Conservation (phyloP, 345 rosid species). For the Laguncularia racemosa region DNA sequence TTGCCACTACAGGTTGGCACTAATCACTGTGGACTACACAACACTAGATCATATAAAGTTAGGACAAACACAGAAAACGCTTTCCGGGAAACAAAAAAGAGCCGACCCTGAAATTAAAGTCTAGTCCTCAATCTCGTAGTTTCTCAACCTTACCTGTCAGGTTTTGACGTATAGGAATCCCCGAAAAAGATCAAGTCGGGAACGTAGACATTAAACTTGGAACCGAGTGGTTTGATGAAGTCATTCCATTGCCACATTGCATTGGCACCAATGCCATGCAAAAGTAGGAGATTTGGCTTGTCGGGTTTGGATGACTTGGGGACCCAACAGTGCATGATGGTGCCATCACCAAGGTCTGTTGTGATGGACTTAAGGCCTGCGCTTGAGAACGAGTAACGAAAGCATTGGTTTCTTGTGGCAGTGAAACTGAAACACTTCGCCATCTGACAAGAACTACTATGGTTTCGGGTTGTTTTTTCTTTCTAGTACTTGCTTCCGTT, state of each 20-base stretch:
- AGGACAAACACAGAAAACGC: too few relatives aligned
- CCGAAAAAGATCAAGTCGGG: slow-evolving; percentile 94
- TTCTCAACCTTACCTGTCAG: slow-evolving; percentile 49
- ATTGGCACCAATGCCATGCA: slow-evolving; percentile 94
- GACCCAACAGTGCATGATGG: slow-evolving; percentile 80
- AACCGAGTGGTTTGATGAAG: slow-evolving; percentile 39
- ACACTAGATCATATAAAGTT: too few relatives aligned
- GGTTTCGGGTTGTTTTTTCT: too few relatives aligned
- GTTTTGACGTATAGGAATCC: slow-evolving; percentile 64
- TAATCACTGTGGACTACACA: too few relatives aligned
- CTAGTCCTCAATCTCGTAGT: too few relatives aligned
- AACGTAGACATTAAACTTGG: slow-evolving; percentile 73
- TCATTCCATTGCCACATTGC: slow-evolving; percentile 92
- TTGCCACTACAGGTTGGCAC: too few relatives aligned
- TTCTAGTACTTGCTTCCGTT: too few relatives aligned
- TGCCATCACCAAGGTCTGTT: slow-evolving; percentile 77
- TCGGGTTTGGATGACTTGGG: slow-evolving; percentile 34
- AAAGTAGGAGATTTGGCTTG: slow-evolving; percentile 52
- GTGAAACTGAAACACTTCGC: slow-evolving; percentile 59
- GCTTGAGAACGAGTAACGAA: slow-evolving; percentile 51
- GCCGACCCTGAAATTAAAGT: too few relatives aligned
- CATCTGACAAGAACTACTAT: slow-evolving; percentile 18
- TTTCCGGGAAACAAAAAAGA: too few relatives aligned
- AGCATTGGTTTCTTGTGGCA: slow-evolving; percentile 48
- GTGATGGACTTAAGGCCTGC: slow-evolving; percentile 68